These are phyloP conservation scores for Ceratocystis colombiana DNA, from an alignment of 2,329 filamentous ascomycete species.

Conservation along the genomic window DNA sequence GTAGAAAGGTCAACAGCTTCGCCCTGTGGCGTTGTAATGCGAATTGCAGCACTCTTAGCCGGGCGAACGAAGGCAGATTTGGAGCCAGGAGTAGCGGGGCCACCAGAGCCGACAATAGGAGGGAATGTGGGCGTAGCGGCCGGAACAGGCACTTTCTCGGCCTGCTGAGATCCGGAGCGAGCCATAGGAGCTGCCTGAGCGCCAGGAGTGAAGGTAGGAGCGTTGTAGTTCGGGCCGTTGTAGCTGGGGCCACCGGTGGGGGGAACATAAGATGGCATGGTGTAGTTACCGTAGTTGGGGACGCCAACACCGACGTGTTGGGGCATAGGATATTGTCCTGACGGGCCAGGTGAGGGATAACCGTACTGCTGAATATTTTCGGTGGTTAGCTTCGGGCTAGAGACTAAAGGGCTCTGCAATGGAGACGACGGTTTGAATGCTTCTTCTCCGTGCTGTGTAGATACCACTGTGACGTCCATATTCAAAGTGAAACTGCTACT, in stretches of 20 bases:
- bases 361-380: constrained; percentile 14
- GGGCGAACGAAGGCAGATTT: constrained; percentile 23
- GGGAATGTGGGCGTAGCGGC: constrained; percentile 54
- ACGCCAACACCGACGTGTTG: constrained; percentile 32
- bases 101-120: constrained; percentile 50
- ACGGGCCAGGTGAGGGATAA: constrained; percentile 18
- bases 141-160: constrained; percentile 47
- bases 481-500: constrained; percentile 5
- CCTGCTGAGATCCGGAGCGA: constrained; percentile 57
- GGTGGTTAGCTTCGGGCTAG: constrained; percentile 9
- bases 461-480: background rate
- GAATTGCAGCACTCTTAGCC: constrained; percentile 50
- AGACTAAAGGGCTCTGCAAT: background rate
- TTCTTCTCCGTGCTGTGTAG: background rate
- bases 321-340: constrained; percentile 15
- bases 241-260: constrained; percentile 36
- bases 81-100: constrained; percentile 31
- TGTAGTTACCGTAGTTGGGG: constrained; percentile 36
- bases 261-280: constrained; percentile 40
- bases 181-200: constrained; percentile 59
- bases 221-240: constrained; percentile 29
- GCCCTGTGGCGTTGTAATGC: constrained; percentile 74
- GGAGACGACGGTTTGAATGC: background rate
- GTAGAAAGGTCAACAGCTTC: constrained; percentile 62
- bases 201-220: constrained; percentile 21